These are phyloP conservation scores for Geranium brycei DNA, from an alignment of 345 rosid species.

Conservation along the genomic window DNA sequence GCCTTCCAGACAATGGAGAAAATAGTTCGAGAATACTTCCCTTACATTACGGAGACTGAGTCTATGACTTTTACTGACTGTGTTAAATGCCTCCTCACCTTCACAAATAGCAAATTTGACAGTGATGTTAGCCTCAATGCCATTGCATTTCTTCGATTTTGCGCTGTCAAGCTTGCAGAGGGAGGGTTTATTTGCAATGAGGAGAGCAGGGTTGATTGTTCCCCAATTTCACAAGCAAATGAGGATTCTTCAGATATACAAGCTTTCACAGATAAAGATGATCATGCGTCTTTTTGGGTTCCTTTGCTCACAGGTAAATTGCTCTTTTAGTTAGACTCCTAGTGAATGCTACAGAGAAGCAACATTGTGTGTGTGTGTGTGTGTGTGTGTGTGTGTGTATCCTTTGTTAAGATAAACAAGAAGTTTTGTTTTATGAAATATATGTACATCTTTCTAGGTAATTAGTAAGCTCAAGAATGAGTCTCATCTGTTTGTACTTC, in stretches of 20 bases:
- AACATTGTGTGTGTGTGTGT: too few relatives aligned
- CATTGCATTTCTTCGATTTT: constrained; percentile 85
- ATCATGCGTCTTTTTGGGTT: constrained; percentile 76
- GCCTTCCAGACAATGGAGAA: constrained; percentile 94
- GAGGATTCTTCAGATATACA: constrained; percentile 28
- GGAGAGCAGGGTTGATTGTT: constrained; percentile 31
- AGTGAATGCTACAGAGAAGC: neutral
- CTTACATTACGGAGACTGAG: constrained; percentile 89
- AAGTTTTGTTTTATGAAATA: too few relatives aligned
- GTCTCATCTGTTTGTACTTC: too few relatives aligned
- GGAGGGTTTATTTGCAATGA: constrained; percentile 69
- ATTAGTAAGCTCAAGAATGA: too few relatives aligned
- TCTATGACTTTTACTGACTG: constrained; percentile 79
- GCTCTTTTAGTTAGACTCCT: constrained; percentile 6
- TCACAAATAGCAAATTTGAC: constrained; percentile 78
- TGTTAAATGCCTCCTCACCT: constrained; percentile 81
- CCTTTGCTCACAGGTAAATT: constrained; percentile 83
- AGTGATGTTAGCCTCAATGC: constrained; percentile 93
- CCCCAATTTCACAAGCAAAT: constrained; percentile 14
- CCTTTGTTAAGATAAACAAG: too few relatives aligned
- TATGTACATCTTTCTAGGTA: too few relatives aligned
- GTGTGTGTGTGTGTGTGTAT: too few relatives aligned
- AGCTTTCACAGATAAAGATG: constrained; percentile 41
- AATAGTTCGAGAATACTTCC: constrained; percentile 83
- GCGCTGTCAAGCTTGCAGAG: constrained; percentile 87